Base-by-base conservation (phyloP, 768 basidiomycete genomes). In the Termitomyces heimii region DNA sequence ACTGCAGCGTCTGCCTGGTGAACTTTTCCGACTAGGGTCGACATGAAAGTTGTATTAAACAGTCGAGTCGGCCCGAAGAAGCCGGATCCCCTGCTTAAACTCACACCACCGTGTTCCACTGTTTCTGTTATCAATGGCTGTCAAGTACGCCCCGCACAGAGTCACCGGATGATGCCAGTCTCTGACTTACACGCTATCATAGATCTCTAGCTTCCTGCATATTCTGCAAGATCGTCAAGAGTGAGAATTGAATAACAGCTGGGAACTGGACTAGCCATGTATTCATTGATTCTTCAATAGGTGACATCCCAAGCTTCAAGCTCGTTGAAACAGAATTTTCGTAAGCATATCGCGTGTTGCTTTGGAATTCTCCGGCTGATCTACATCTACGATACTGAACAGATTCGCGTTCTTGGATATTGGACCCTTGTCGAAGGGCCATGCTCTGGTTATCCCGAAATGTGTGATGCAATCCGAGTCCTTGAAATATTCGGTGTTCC, bases 171-270 rank as follows among this genome's bases (percentile, higher is more conserved):
- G 45, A 29, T 54, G 54, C 26, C 12, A 31, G 39, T 48, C 28
- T 45, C 37, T 22, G 5, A 54, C 32, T 50, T 28, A 32, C 49
- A n/a, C 46, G 40, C 28, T 40, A 53, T 54, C 31, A 35, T 12
- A 86, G 86, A 65, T 74, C 75, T 48, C 76, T 88, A 52, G 78
- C 84, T 5, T 71, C 70, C 24, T 97, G 94, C 71, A 73, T 98
- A 65, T 98, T 97, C 76, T 98, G 96, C 81, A 97, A 88, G 76
- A 97, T 98, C 71, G 81, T 94, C 75, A 91, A 91, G 75, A 91
- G 94, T 85, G 37, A 52, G 46, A 18, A 20, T 9, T 16, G 28
- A 71, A 61, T 24, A 35, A 31, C 4, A 49, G 14, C 12, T 50
- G 24, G 53, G 16, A 35, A 44, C 9, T 52, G 32, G 37, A 43